These are phyloP conservation scores for Suhomyces bolitotheri DNA, from an alignment of 1,139 yeast genomes.

Conservation along the genomic window DNA sequence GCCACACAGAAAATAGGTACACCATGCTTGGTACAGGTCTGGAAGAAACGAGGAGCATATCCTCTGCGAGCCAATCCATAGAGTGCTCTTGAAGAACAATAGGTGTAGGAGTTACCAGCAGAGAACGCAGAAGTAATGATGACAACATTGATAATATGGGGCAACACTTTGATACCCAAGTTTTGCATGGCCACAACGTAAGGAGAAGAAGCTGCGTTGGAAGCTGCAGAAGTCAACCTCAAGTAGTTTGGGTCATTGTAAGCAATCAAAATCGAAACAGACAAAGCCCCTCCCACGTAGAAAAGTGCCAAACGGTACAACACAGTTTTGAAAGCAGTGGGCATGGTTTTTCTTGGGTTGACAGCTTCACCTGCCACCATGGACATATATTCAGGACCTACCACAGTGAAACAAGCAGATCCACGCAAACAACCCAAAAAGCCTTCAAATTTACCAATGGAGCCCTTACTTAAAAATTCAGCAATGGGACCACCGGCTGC, in stretches of 20 bases:
- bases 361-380: conserved; percentile 83
- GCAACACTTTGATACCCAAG: conserved; percentile 38
- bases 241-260: conserved; percentile 41
- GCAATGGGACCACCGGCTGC: conserved; percentile 52
- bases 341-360: conserved; percentile 75
- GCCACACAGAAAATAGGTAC: conserved; percentile 52
- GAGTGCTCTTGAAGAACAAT: conserved; percentile 45
- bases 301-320: conserved; percentile 69
- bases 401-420: conserved; percentile 67
- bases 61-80: conserved; percentile 43
- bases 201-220: conserved; percentile 39
- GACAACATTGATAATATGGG: conserved; percentile 43
- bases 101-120: conserved; percentile 47
- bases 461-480: conserved; percentile 54
- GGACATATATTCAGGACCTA: conserved; percentile 83
- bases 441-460: conserved; percentile 68
- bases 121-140: conserved; percentile 41
- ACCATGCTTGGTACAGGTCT: conserved; percentile 49
- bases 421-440: conserved; percentile 58
- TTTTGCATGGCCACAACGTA: conserved; percentile 49
- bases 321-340: conserved; percentile 77
- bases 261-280: conserved; percentile 42
- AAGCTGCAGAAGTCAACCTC: conserved; percentile 22
- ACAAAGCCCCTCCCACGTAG: conserved; percentile 55
- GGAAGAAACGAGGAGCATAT: conserved; percentile 39